Conservation (phyloP, 257 asterid genomes). For the Leptodermis oblonga region DNA sequence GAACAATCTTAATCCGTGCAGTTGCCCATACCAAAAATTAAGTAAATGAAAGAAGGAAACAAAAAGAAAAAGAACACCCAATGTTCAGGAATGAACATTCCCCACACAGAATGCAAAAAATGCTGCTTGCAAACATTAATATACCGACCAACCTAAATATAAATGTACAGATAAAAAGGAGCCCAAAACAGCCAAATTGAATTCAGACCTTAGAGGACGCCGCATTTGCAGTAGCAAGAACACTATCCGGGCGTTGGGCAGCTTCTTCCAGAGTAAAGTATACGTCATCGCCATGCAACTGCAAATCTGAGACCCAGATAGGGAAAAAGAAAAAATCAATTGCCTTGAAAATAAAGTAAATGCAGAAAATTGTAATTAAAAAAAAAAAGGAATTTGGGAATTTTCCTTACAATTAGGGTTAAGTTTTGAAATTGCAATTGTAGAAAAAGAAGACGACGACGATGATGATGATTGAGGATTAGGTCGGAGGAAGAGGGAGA, state of each 20-base stretch:
- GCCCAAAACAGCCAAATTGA: too few species aligned
- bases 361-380: neutral
- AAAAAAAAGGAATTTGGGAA: neutral
- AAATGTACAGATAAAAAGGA: neutral
- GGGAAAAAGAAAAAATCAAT: neutral
- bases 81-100: neutral
- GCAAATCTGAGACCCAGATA: constrained; percentile 55
- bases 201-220: constrained; percentile 52
- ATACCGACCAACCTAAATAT: neutral
- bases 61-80: neutral
- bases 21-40: neutral
- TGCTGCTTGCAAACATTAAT: neutral
- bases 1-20: neutral
- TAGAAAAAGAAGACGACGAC: constrained; percentile 28
- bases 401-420: constrained; percentile 63
- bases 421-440: constrained; percentile 45
- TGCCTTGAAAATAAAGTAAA: neutral
- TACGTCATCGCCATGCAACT: constrained; percentile 90
- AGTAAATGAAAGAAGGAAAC: neutral
- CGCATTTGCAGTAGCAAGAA: constrained; percentile 39
- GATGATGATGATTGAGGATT: constrained; percentile 24
- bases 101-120: neutral
- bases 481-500: constrained; percentile 44
- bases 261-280: constrained; percentile 78
- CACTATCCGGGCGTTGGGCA: constrained; percentile 41